Conservation (phyloP, 192 early-diverging fungal genomes). For the Backusella tuberculispora region DNA sequence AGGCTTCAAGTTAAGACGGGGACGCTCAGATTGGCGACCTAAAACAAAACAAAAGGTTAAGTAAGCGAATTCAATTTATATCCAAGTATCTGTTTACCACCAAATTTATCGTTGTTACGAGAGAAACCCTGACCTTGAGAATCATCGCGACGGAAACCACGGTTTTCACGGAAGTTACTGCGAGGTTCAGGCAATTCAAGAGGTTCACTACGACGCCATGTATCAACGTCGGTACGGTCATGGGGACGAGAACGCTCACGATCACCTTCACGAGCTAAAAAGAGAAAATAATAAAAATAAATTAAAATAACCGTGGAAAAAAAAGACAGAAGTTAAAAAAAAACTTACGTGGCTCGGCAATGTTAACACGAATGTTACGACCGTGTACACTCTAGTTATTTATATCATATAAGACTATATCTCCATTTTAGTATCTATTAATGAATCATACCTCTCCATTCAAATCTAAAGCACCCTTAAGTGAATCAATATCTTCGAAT, state of each 20-base stretch:
- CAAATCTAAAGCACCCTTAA: conserved; percentile 77
- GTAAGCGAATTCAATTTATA: background rate
- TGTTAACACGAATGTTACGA: conserved; percentile 79
- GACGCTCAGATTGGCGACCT: conserved; percentile 47
- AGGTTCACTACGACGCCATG: conserved; percentile 57
- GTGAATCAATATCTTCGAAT: conserved; percentile 84
- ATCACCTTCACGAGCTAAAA: conserved; percentile 19
- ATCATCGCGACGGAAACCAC: conserved; percentile 41
- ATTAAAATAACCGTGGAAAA: background rate
- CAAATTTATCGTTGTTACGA: conserved; percentile 26
- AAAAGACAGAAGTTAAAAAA: background rate
- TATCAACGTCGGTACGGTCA: conserved; percentile 62
- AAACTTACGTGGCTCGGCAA: conserved; percentile 84
- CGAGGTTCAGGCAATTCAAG: conserved; percentile 46
- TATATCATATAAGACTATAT: conserved; percentile 3
- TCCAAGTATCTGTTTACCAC: conserved; percentile 21
- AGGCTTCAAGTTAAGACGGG: conserved; percentile 57
- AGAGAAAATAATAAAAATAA: background rate
- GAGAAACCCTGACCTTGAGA: conserved; percentile 44
- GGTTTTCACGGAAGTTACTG: conserved; percentile 44
- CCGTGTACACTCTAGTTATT: conserved; percentile 58
- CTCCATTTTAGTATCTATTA: background rate
- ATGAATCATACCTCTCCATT: conserved; percentile 51
- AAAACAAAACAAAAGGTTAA: background rate
- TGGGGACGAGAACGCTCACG: conserved; percentile 44